Conservation (phyloP, 23 red algal species). For the Gracilaria caudata region DNA sequence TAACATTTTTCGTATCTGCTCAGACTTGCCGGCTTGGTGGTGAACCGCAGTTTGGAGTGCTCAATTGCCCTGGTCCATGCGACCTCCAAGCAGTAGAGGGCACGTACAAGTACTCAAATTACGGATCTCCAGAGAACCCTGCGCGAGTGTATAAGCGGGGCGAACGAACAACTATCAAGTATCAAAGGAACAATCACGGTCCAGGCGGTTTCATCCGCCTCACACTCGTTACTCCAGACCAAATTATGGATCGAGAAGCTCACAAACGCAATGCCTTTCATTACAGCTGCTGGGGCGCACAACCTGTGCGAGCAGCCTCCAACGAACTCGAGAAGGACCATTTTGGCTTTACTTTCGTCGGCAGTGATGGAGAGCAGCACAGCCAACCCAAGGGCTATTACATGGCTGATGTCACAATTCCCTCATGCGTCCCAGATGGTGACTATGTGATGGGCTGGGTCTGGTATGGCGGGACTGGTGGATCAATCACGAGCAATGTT, state of each 20-base stretch:
- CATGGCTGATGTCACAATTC: slow-evolving; percentile 36
- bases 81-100: slow-evolving; percentile 36
- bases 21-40: slow-evolving; percentile 58
- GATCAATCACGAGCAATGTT: neutral
- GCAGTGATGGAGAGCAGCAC: slow-evolving; percentile 52
- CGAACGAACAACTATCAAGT: slow-evolving; percentile 37
- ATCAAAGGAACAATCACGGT: slow-evolving; percentile 73
- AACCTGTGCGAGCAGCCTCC: slow-evolving; percentile 6
- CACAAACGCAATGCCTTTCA: slow-evolving; percentile 68
- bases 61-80: slow-evolving; percentile 47
- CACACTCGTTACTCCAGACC: slow-evolving; percentile 39
- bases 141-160: slow-evolving; percentile 29
- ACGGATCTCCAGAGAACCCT: slow-evolving; percentile 38
- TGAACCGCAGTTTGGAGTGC: slow-evolving; percentile 59
- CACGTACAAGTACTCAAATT: slow-evolving; percentile 23
- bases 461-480: slow-evolving; percentile 63
- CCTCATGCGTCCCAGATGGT: slow-evolving; percentile 50
- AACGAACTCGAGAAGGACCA: slow-evolving; percentile 25
- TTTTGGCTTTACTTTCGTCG: slow-evolving; percentile 48
- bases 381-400: slow-evolving; percentile 38
- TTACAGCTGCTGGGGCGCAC: slow-evolving; percentile 76
- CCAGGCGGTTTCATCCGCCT: slow-evolving; percentile 67
- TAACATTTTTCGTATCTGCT: neutral
- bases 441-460: slow-evolving; percentile 59
- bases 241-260: slow-evolving; percentile 44